Base-by-base conservation (phyloP, 768 basidiomycete genomes). In the Russula lepida region DNA sequence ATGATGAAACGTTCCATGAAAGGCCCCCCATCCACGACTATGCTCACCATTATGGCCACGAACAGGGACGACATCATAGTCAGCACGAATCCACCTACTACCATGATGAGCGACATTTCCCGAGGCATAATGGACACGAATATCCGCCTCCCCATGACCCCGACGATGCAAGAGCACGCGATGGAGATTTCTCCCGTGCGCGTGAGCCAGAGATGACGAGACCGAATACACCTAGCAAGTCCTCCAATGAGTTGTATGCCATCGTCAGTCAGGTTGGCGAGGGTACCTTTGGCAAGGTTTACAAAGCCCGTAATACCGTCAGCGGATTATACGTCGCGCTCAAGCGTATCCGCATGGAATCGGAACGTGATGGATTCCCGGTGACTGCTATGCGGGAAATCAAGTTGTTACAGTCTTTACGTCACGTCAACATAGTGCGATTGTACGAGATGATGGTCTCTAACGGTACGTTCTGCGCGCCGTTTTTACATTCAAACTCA, bases 371-470 rank as follows among this genome's bases (percentile, higher is more conserved):
- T 70, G 97, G 97, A 0, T 99, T 99, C 73, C 97, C 97, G 15
- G 92, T 99, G 7, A 99, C 97, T 30, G 94, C 97, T 0, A 95
- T 98, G 88, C 83, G 97, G 52, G 97, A 99, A 75, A 98, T 99
- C 74, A 99, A 98, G 70, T 82, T 99, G 43, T 75, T 99, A 33
- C 97, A 99, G 70, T 90, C 87, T 6, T 74, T 99, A 53, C 79
- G 84, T 61, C 95, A 99, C 72, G 79, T 81, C 41, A 99, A 99
- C 69, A 83, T 99, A 46, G 84, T 99, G 46, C 81, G 80, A 53
- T 76, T 99, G 39, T 85, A 89, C 66, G 97, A 99, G 74, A 99
- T 99, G 94, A 95, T 99, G 89, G 95, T 98, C 7, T 92, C 94
- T 0, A 90, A 92, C 67, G 94, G 97, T 94, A 67, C 66, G 82